Base-by-base conservation (phyloP, 768 basidiomycete species). In the Myochromella boudieri region DNA sequence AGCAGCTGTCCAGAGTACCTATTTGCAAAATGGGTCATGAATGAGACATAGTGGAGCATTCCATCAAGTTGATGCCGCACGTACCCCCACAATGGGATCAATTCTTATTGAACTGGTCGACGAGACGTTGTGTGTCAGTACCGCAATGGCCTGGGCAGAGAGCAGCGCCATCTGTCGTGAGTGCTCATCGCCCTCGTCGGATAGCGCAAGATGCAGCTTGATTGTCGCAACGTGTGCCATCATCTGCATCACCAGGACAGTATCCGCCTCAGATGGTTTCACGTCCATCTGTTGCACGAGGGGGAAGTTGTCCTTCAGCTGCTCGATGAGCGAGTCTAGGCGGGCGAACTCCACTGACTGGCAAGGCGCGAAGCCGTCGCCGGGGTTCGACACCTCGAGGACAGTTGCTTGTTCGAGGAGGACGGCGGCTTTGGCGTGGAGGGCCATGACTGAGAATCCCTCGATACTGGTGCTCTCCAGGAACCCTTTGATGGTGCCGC, bases 171-270 rank as follows among this genome's bases (percentile, higher is more conserved):
- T 52, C 15, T 55, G 48, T 26, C 53, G 42, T 10, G 56, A 55
- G n/a, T 21, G 42, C 41, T 37, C 22, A 24, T 55, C 39, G 33
- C 56, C 56, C 26, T 49, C 33, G 18, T 43, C 34, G 11, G 51
- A 17, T 4, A 42, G 49, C 4, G 45, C 42, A 2, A 44, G 27
- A 44, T 58, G 53, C 46, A 62, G 44, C 39, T 59, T 62, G 40
- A 71, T 68, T 10, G 59, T 63, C 18, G 72, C 70, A 9, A 58
- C 57, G 25, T 65, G 62, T 5, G 62, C 58, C 37, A 72, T 56
- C 36, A 68, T 62, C 31, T 69, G 64, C 12, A 61, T 66, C 17
- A 64, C 56, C 14, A 65, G 20, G 14, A 70, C 53, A 33, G 53
- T 49, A 3, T 66, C 61, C 12, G 38, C 49, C 15, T 51, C 48